These are phyloP conservation scores for Gnetum montanum DNA, from an alignment of 75 land plant species.

Conservation along the genomic window DNA sequence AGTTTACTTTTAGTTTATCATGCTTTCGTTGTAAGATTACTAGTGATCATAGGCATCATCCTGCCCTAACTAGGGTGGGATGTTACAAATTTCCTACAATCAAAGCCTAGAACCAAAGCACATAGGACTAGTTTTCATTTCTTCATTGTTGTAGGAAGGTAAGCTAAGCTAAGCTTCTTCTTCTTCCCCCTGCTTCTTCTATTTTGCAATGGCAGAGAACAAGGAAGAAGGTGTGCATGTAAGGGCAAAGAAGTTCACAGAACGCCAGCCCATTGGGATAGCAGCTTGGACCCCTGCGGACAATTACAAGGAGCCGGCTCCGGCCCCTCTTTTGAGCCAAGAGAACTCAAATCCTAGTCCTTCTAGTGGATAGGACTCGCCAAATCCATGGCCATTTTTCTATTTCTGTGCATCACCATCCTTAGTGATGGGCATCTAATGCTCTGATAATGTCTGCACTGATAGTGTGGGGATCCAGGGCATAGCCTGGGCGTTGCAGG, in stretches of 20 bases:
- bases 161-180: no score
- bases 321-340: background rate
- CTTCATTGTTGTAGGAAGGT: no score
- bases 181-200: no score
- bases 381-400: constrained; percentile 7
- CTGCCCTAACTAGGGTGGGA: no score
- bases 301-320: constrained; percentile 3
- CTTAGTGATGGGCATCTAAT: constrained; percentile 25
- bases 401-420: constrained; percentile 35
- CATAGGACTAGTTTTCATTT: no score
- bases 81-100: no score
- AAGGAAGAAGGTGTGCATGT: constrained; percentile 39
- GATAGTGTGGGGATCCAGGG: constrained; percentile 38
- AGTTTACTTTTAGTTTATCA: no score
- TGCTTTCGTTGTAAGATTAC: no score
- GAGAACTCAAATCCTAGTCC: background rate
- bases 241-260: constrained; percentile 39
- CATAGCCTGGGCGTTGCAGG: constrained; percentile 54
- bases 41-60: no score
- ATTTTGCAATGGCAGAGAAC: background rate
- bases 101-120: no score
- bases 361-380: background rate
- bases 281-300: constrained; percentile 16
- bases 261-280: constrained; percentile 27
- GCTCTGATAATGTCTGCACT: constrained; percentile 1